Percentiles rank a stretch among this genome's conserved stretches.
Evolutionary conservation across 257 asterid species (phyloP).

Genomic region (Scutellaria galericulata): DNA sequence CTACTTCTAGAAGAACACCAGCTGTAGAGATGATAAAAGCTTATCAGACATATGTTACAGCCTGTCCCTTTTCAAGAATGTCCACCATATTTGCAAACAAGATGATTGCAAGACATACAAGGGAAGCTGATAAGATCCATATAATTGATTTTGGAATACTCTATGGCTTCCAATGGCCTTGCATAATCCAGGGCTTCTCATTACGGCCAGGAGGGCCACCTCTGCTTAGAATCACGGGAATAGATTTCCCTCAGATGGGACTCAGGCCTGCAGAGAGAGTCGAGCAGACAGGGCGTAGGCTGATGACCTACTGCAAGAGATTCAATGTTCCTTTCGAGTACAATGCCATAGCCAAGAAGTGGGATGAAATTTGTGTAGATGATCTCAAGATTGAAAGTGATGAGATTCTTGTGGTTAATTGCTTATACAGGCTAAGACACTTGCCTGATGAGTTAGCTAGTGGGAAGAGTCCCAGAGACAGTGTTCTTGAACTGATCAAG

Average conservation of each 20-base stretch:
- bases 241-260: slow-evolving; percentile 72
- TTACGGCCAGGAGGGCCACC: slow-evolving; percentile 72
- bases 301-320: slow-evolving; percentile 47
- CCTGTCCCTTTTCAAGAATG: slow-evolving; percentile 66
- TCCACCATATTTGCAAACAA: slow-evolving; percentile 64
- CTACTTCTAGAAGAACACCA: slow-evolving; percentile 33
- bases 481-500: slow-evolving; percentile 48
- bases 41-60: slow-evolving; percentile 48
- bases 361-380: slow-evolving; percentile 54
- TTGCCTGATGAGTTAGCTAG: slow-evolving; percentile 48
- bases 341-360: slow-evolving; percentile 61
- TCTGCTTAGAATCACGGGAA: slow-evolving; percentile 56
- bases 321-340: slow-evolving; percentile 60
- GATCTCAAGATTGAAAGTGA: slow-evolving; percentile 57
- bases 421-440: slow-evolving; percentile 60
- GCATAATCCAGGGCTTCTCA: slow-evolving; percentile 63
- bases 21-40: slow-evolving; percentile 52
- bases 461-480: slow-evolving; percentile 46
- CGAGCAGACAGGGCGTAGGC: slow-evolving; percentile 65
- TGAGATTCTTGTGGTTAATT: slow-evolving; percentile 64
- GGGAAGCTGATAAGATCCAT: slow-evolving; percentile 47
- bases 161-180: slow-evolving; percentile 86
- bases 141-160: slow-evolving; percentile 70
- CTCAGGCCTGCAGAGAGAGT: slow-evolving; percentile 63
- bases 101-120: slow-evolving; percentile 42